Percentiles rank a stretch among this genome's conserved stretches.
These are phyloP conservation scores for Choanephora cucurbitarum DNA, from an alignment of 371 early-diverging fungal species.

Conservation along the genomic window DNA sequence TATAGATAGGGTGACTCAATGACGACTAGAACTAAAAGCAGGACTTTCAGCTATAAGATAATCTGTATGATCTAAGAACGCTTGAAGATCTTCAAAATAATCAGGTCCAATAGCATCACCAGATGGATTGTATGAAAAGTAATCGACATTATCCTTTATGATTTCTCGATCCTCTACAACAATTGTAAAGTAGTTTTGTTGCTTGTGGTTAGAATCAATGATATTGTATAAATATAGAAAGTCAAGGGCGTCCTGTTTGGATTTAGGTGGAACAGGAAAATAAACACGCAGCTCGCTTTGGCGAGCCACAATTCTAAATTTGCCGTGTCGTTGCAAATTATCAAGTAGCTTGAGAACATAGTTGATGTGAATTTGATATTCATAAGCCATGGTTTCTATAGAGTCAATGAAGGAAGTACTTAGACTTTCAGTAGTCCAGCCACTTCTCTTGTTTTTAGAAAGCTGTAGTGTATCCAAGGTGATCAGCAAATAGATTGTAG, in stretches of 20 bases:
- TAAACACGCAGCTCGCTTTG: constrained; percentile 22
- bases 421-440: constrained; percentile 19
- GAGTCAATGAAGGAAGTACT: constrained; percentile 15
- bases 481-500: constrained; percentile 16
- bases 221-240: constrained; percentile 5
- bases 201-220: not conserved
- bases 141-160: constrained; percentile 1
- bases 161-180: constrained; percentile 3
- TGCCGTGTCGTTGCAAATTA: constrained; percentile 3
- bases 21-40: constrained; percentile 19
- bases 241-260: constrained; percentile 11
- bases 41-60: constrained; percentile 41
- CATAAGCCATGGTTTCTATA: constrained; percentile 8
- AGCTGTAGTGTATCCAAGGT: constrained; percentile 19
- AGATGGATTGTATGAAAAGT: not conserved
- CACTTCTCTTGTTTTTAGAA: not conserved
- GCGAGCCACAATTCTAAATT: constrained; percentile 16
- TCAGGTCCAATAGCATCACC: constrained; percentile 33
- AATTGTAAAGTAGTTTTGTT: constrained; percentile 1
- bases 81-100: constrained; percentile 47
- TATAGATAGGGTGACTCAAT: not conserved
- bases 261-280: constrained; percentile 17
- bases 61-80: constrained; percentile 49
- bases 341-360: constrained; percentile 18
- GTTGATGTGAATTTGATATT: constrained; percentile 21